Base-by-base conservation (phyloP, 495 filamentous ascomycete species). In the Tuber indicum region DNA sequence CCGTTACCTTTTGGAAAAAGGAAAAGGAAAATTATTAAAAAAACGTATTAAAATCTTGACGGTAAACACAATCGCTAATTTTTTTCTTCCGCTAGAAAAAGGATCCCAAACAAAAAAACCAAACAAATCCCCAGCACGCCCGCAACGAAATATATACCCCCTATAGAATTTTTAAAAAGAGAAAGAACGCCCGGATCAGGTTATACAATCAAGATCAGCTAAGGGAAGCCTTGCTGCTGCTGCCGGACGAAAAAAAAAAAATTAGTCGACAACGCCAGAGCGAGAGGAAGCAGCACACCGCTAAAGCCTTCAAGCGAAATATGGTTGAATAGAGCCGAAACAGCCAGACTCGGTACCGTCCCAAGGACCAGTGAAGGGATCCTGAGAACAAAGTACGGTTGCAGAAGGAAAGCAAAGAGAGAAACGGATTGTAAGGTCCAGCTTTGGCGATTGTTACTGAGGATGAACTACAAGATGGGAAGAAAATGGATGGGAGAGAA, bases 351-450 rank as follows among this genome's bases (percentile, higher is more conserved):
- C 77, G 73, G 74, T 70, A 82, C 81, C 52, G 76, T 82, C 76
- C 81, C 77, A 77, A 77, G 77, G 77, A 72, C 78, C 75, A 77
- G 76, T 74, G 72, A 71, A 77, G 81, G 72, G 70, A 73, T 76
- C 75, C 75, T 74, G 74, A 76, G 74, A 72, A 69, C 74, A 76
- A 66, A 73, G 75, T 74, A 78, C 74, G 49, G 80, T 79, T 75
- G 75, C 42, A 76, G 73, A 71, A 73, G 74, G 75, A 75, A 77
- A 75, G 80, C 71, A 74, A 75, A 75, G 75, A 75, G 82, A 80
- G 76, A 78, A 81, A 79, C 58, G 73, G 75, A 75, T 75, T 80
- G 46, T 73, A 76, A 80, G 75, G 75, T 81, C 81, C 81, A 82
- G 81, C 77, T 82, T 82, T 82, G 77, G 73, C 72, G 81, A 47